Evolutionary conservation across 2,329 filamentous ascomycete genomes (phyloP).

Genomic region (Colletotrichum sp.): DNA sequence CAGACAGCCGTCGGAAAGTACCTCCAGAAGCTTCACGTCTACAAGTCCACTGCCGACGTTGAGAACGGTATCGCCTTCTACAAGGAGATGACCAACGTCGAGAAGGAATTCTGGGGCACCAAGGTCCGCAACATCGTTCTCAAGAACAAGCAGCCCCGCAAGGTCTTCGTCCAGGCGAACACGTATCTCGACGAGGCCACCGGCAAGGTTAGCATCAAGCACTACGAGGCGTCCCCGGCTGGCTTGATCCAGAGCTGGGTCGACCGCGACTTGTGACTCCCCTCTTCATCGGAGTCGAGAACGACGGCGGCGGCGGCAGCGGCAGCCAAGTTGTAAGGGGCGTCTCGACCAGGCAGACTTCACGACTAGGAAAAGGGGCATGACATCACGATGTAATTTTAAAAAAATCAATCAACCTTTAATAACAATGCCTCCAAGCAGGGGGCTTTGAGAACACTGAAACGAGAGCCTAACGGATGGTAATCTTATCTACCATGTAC

Average conservation of each 20-base stretch:
- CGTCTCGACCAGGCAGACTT: not conserved
- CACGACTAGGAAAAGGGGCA: not conserved
- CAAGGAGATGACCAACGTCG: conserved; percentile 81
- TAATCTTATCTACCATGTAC: not conserved
- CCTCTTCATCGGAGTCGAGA: not conserved
- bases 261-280: conserved; percentile 53
- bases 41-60: conserved; percentile 88
- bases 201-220: conserved; percentile 77
- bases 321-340: not conserved
- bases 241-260: conserved; percentile 87
- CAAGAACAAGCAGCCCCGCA: conserved; percentile 79
- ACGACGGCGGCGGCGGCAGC: not conserved
- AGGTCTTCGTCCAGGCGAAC: conserved; percentile 95
- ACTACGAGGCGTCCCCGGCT: conserved; percentile 82
- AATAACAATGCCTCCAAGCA: not conserved
- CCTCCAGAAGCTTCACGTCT: conserved; percentile 90
- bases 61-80: conserved; percentile 81
- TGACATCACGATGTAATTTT: conserved; percentile 4
- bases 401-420: not conserved
- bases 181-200: conserved; percentile 73
- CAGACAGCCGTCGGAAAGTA: conserved; percentile 79
- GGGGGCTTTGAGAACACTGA: not conserved
- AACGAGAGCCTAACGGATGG: not conserved
- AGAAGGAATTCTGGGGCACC: conserved; percentile 81
- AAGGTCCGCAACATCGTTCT: conserved; percentile 80